phyloP scores from a whole-genome alignment of 2,329 filamentous ascomycete genomes.

The Aspergillus flavus region DNA sequence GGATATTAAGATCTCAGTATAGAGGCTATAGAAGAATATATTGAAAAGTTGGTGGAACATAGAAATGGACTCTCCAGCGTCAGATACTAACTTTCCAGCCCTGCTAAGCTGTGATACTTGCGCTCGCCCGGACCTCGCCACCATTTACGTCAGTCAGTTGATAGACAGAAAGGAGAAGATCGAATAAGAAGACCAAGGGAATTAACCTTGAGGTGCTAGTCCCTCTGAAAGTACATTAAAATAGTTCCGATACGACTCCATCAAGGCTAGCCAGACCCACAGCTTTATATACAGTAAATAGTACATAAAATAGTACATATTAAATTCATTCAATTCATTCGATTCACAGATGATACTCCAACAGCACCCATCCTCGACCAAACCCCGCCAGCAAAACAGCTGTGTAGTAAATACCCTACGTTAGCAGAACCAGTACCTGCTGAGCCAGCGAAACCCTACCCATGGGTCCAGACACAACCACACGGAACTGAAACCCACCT shows the following conservation, averaged over 20 bases:
- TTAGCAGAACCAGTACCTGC: neutral
- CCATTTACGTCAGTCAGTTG: neutral
- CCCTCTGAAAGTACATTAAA: neutral
- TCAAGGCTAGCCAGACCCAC: neutral
- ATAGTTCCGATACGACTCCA: neutral
- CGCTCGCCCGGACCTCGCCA: neutral
- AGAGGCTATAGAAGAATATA: neutral
- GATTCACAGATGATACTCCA: too few relatives aligned
- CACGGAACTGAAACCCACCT: neutral
- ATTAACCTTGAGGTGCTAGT: neutral
- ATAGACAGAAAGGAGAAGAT: neutral
- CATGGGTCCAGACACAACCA: neutral
- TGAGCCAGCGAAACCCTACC: neutral
- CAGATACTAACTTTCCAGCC: neutral
- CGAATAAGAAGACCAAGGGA: neutral
- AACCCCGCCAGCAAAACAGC: too few relatives aligned
- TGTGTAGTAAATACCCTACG: too few relatives aligned
- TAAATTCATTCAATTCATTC: too few relatives aligned
- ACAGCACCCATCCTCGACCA: too few relatives aligned
- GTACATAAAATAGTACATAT: too few relatives aligned
- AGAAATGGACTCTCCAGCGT: neutral
- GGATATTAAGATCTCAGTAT: neutral
- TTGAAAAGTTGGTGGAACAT: neutral
- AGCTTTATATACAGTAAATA: neutral
- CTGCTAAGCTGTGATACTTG: neutral